phyloP scores from a whole-genome alignment of 805 yeast genomes.

The Sugiyamaella qingdaonensis region DNA sequence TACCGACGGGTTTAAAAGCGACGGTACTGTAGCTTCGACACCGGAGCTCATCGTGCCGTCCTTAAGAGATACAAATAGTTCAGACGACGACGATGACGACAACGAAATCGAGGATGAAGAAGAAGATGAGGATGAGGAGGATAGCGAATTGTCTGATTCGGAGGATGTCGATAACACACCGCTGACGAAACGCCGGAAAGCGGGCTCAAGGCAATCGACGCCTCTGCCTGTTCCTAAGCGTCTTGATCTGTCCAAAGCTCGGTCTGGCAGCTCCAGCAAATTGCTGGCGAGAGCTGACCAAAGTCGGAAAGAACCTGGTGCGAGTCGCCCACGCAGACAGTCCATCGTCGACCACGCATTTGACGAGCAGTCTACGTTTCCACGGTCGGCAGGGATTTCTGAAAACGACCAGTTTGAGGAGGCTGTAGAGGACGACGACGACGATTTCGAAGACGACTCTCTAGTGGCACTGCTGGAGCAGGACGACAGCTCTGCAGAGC shows the following conservation, averaged over 20 bases:
- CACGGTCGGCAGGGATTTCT: slow-evolving; percentile 26
- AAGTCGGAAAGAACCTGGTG: neutral
- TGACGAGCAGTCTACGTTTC: slow-evolving; percentile 33
- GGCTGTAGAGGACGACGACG: slow-evolving; percentile 38
- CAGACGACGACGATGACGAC: slow-evolving; percentile 22
- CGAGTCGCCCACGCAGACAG: slow-evolving; percentile 5
- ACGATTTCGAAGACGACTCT: slow-evolving; percentile 49
- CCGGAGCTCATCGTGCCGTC: slow-evolving; percentile 13
- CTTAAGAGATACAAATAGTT: neutral
- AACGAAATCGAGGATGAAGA: slow-evolving; percentile 41
- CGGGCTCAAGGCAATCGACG: slow-evolving; percentile 5
- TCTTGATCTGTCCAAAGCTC: slow-evolving; percentile 17
- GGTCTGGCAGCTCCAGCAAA: slow-evolving; percentile 11
- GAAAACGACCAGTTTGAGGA: slow-evolving; percentile 44
- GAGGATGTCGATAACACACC: neutral
- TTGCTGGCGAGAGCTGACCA: slow-evolving; percentile 1
- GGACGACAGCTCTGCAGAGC: slow-evolving; percentile 39
- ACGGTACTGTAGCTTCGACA: slow-evolving; percentile 15
- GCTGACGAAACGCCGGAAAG: neutral
- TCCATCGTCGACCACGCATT: slow-evolving; percentile 18
- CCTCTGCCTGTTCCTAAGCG: slow-evolving; percentile 21
- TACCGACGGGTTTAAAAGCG: slow-evolving; percentile 36
- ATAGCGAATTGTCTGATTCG: slow-evolving; percentile 10
- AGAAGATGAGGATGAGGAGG: slow-evolving; percentile 30
- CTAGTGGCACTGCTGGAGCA: slow-evolving; percentile 36